Conservation (phyloP, 164 flowering plant genomes). For the Vitis labrusca region DNA sequence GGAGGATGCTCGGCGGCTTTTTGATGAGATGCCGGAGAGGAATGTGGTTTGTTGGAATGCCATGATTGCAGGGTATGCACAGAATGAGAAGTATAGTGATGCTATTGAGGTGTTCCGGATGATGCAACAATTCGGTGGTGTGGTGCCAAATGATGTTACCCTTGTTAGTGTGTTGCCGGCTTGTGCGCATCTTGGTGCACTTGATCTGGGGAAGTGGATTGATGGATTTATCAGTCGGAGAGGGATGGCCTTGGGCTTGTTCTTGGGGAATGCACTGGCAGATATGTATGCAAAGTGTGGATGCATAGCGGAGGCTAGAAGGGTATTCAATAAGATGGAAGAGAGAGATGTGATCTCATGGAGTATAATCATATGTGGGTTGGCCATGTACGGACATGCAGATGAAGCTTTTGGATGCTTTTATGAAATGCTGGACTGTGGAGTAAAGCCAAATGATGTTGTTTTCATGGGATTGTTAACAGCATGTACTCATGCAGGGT, state of each 20-base stretch:
- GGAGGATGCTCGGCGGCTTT: slow-evolving; percentile 29
- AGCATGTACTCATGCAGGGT: slow-evolving; percentile 42
- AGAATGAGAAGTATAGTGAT: slow-evolving; percentile 36
- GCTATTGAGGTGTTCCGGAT: slow-evolving; percentile 30
- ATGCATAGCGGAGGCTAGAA: not conserved
- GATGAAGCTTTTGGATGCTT: slow-evolving; percentile 31
- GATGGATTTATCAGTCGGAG: too few species aligned
- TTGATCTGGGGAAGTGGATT: too few species aligned
- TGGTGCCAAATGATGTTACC: slow-evolving; percentile 36
- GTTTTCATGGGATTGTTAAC: slow-evolving; percentile 41
- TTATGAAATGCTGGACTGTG: slow-evolving; percentile 24
- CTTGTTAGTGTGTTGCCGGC: slow-evolving; percentile 40
- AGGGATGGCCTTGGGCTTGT: slow-evolving; percentile 26
- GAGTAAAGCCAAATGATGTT: slow-evolving; percentile 33
- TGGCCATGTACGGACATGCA: slow-evolving; percentile 32
- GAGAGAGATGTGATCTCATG: slow-evolving; percentile 41
- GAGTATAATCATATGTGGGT: slow-evolving; percentile 41
- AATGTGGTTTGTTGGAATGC: slow-evolving; percentile 29
- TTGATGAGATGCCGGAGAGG: slow-evolving; percentile 32
- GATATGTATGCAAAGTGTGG: slow-evolving; percentile 13
- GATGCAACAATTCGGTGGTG: slow-evolving; percentile 30
- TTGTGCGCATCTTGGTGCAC: slow-evolving; percentile 36
- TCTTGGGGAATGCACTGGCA: slow-evolving; percentile 39
- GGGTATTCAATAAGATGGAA: slow-evolving; percentile 33
- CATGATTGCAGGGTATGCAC: slow-evolving; percentile 42